These are phyloP conservation scores for Nakaseomyces glabratus DNA, from an alignment of 1,139 yeast genomes.

Conservation along the genomic window DNA sequence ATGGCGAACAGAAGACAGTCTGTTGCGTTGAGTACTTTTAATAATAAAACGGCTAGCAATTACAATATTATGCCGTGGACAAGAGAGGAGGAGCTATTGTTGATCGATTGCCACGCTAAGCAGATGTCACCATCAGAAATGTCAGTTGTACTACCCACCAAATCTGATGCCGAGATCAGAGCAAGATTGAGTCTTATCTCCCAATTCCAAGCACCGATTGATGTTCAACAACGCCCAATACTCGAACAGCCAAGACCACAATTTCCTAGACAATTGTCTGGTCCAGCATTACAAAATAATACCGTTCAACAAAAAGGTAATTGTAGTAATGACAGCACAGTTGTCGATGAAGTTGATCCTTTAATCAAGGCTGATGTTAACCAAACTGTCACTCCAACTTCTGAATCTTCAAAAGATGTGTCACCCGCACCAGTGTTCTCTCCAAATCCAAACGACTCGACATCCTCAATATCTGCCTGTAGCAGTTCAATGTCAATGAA, in stretches of 20 bases:
- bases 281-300: constrained; percentile 9
- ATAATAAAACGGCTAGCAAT: background rate
- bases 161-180: constrained; percentile 66
- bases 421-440: constrained; percentile 13
- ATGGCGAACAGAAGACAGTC: constrained; percentile 1
- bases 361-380: constrained; percentile 7
- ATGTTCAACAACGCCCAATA: constrained; percentile 7
- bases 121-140: constrained; percentile 67
- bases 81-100: constrained; percentile 63
- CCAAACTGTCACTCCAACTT: constrained; percentile 11
- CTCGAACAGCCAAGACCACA: constrained; percentile 7
- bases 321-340: constrained; percentile 10
- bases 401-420: constrained; percentile 13
- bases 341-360: constrained; percentile 16
- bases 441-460: constrained; percentile 9
- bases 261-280: constrained; percentile 7
- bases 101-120: constrained; percentile 47
- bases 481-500: constrained; percentile 5
- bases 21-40: background rate
- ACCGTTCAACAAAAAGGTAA: no score
- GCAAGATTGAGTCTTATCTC: constrained; percentile 43
- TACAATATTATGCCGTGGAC: constrained; percentile 25
- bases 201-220: constrained; percentile 1
- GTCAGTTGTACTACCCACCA: constrained; percentile 58
- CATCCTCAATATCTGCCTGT: constrained; percentile 8